Base-by-base conservation (phyloP, 345 rosid genomes). In the Sonneratia alba region DNA sequence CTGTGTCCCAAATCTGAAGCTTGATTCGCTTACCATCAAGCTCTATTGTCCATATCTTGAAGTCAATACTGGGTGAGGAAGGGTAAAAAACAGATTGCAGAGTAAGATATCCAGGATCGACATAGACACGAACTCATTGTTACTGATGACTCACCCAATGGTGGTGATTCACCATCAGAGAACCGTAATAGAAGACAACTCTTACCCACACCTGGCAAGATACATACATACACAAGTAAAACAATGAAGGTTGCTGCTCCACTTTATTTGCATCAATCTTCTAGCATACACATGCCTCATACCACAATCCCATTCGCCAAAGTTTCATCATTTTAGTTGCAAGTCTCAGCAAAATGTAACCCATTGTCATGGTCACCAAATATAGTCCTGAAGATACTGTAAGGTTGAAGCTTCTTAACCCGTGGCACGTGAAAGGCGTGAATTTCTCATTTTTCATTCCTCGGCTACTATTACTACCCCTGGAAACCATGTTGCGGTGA, bases 141-240 rank as follows among this genome's bases (percentile, higher is more conserved):
- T 2, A 47, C 12, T 27, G 65, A 66, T 76, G 15, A 72, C 81
- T 68, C 9, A 92, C 97, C 97, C 96, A 71, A 89, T 92, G 70
- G 97, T 92, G 34, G 96, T 88, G 73, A 92, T 89, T 74, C 93
- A 80, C 91, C 97, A 85, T 89, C 97, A 0, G 96, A 89, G 81
- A 92, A 92, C 67, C 97, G 91, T 80, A 91, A 82, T 1, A 91
- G 81, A 74, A 89, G 86, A 76, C 96, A 92, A 86, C 93, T 92
- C 80, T 92, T 92, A 8, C 97, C 97, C 76, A 89, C 97, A 78
- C 97, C 97, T 92, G 87, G 73, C 57, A 45, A 70, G n/a, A 64
- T 18, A 16, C 55, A n/a, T n/a, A 3, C 51, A 63, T 37, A 27
- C 32, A 27, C 32, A 27, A 27, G 32, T 27, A 27, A 27, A 7